phyloP scores from a whole-genome alignment of 805 yeast genomes.

The Saccharomycopsis sp. region DNA sequence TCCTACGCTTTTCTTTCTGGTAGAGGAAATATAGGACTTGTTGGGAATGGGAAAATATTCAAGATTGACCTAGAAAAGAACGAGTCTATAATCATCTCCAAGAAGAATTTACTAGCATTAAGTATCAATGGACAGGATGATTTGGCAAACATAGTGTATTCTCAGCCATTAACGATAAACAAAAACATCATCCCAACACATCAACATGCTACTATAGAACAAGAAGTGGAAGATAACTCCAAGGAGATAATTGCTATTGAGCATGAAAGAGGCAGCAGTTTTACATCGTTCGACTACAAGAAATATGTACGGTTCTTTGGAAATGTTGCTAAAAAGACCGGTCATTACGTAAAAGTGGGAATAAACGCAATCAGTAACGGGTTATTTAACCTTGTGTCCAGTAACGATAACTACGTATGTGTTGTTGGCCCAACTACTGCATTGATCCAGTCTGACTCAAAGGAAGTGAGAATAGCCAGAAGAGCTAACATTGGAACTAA shows the following conservation, averaged over 20 bases:
- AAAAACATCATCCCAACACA: background rate
- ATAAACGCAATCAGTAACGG: background rate
- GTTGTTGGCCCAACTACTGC: constrained; percentile 18
- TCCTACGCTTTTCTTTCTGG: constrained; percentile 37
- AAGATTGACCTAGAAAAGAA: constrained; percentile 30
- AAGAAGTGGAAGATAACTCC: background rate
- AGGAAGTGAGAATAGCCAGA: background rate
- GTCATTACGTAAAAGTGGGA: background rate
- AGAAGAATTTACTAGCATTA: constrained; percentile 33
- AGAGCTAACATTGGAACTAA: background rate
- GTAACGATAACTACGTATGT: constrained; percentile 8
- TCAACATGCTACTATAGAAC: background rate
- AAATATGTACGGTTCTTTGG: background rate
- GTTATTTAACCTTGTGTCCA: constrained; percentile 1
- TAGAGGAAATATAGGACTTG: constrained; percentile 37
- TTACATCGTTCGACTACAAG: background rate
- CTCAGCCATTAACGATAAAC: background rate
- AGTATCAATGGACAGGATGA: constrained; percentile 39
- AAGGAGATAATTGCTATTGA: background rate
- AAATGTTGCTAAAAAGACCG: background rate
- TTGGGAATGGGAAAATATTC: constrained; percentile 38
- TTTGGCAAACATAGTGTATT: constrained; percentile 19
- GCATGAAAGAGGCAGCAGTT: background rate
- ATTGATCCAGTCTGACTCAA: constrained; percentile 6
- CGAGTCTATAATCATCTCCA: constrained; percentile 35